Evolutionary conservation across 2,329 filamentous ascomycete genomes (phyloP), one percentile per base, ranked within the genome.

Genomic region (Hypoxylon sp.): DNA sequence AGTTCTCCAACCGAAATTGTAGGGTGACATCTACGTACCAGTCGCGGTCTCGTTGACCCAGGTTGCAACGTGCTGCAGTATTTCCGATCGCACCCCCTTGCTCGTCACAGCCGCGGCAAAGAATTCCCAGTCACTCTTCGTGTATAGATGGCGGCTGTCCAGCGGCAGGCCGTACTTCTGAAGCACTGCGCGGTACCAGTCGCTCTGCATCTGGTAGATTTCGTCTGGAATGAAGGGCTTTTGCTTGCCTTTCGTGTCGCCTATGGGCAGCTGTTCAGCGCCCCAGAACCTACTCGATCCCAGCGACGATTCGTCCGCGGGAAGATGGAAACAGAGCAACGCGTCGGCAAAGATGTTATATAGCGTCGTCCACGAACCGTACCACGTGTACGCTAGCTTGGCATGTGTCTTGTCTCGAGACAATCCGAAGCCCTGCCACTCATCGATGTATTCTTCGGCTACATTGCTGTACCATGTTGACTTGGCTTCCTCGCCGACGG

Each of bases 41-140:
- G 86, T 93, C 15, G 75, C 79, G 0, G 91, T 96, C 75, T 96
- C 90, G 69, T 95, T 96, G 57, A 96, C 80, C 92, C 92, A 96
- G 53, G 78, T 78, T 1, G 90, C 90, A 35, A 95, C 88, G 15
- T 85, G 83, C 58, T 91, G 82, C 29, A 95, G 77, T 47, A 96
- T 92, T 71, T 89, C 85, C 2, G 82, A 80, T 50, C 91, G 83
- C 1, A 89, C 89, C 55, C 81, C 76, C 70, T 84, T 83, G 65
- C 86, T 87, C 3, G 90, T 85, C 4, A 96, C 88, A 1, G 91
- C 90, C 42, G 92, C 91, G 0, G 91, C 90, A 73, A 95, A 93
- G 72, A 96, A 92, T 67, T 95, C 88, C 92, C 92, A 96, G 75
- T 96, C 92, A 24, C 88, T 92, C 76, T 96, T 96, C 27, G 91